A percentile compares a stretch with the other conserved stretches of the same genome.
Evolutionary conservation across 129 eudicot genomes (phyloP).

Genomic region (Flaveria sonorensis): DNA sequence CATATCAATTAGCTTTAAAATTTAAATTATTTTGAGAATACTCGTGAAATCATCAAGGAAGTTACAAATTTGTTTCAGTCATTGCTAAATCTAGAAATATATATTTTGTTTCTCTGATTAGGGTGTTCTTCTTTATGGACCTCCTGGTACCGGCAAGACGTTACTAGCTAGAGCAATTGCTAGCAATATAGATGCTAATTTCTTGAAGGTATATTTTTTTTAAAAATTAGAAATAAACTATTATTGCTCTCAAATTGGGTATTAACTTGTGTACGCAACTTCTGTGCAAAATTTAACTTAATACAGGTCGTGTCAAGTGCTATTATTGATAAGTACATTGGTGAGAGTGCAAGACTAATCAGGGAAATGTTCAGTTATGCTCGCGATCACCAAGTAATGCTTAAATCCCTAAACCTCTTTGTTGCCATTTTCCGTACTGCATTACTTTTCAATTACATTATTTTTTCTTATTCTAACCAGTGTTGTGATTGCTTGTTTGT

Average conservation of each 20-base stretch:
- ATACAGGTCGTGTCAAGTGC: slow-evolving; percentile 97
- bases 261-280: neutral
- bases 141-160: slow-evolving; percentile 99
- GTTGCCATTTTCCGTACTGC: too few relatives aligned
- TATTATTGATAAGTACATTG: slow-evolving; percentile 91
- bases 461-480: neutral
- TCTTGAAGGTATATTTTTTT: slow-evolving; percentile 63
- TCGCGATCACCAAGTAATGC: slow-evolving; percentile 93
- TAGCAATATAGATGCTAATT: slow-evolving; percentile 95
- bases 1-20: neutral
- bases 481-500: slow-evolving; percentile 25
- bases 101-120: slow-evolving; percentile 20
- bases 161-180: slow-evolving; percentile 94
- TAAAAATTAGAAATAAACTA: neutral
- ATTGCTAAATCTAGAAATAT: neutral
- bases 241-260: slow-evolving; percentile 4
- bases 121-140: slow-evolving; percentile 99
- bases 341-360: slow-evolving; percentile 97
- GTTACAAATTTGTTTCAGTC: neutral
- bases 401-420: slow-evolving; percentile 11
- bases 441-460: neutral
- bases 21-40: neutral
- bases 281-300: neutral
- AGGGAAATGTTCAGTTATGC: slow-evolving; percentile 99
- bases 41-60: neutral